Base-by-base conservation (phyloP, 2,329 filamentous ascomycete species). In the Trichoderma polysporum region DNA sequence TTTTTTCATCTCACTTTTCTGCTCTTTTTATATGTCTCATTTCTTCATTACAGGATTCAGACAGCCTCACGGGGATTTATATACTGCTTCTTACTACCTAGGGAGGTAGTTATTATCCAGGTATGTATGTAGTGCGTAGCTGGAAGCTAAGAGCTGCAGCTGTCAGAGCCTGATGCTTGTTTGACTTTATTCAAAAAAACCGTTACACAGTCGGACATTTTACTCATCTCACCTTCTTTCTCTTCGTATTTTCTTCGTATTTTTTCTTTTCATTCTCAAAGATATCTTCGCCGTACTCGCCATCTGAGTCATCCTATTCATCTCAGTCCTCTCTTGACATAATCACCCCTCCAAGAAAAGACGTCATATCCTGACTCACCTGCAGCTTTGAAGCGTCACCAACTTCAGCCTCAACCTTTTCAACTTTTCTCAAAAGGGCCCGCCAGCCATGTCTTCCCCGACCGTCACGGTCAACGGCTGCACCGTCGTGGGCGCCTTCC, bases 391-490 rank as follows among this genome's bases (percentile, higher is more conserved):
- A 27, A 27, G 47, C 47, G 27, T 52, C 47, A 13, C 47, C 47
- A 49, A 22, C 41, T 4, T 45, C 41, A 10, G 5, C 15, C 4
- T 33, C 27, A 3, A 15, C 1, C 8, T 45, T 45, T 3, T 19
- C 7, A 3, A 25, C 4, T 27, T 3, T 2, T 57, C 15, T 31
- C 41, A 45, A 27, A 50, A 4, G 25, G 47, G 13, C 2, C 17
- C 50, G 15, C 12, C 49, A 15, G 41, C 35, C 56, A 59, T 56
- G 53, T 37, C 53, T 15, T 56, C 50, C 27, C 67, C 67, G 17
- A 62, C 67, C 19, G 69, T 75, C 56, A 31, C 57, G 35, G 60
- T 73, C 62, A 72, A 71, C 60, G 70, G 69, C 62, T 70, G 71
- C 66, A 69, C 67, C 60, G 61, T 76, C 66, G 17, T 68, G 8